phyloP scores from a whole-genome alignment of 352 stramenopile genomes.

The Albugo laibachii region DNA sequence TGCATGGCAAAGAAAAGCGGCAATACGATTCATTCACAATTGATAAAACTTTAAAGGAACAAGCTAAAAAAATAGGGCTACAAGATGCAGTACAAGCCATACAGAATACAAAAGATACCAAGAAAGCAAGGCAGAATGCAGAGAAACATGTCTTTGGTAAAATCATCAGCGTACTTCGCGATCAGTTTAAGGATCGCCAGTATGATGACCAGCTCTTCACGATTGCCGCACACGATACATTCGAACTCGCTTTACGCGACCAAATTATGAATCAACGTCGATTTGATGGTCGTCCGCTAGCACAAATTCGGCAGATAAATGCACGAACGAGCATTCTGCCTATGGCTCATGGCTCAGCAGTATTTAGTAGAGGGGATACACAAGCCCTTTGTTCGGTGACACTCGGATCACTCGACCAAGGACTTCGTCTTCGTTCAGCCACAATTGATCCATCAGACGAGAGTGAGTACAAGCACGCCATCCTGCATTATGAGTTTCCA shows the following conservation, averaged over 20 bases:
- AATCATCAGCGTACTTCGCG: constrained; percentile 29
- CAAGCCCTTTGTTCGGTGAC: constrained; percentile 82
- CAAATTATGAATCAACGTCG: constrained; percentile 26
- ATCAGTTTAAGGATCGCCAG: constrained; percentile 4
- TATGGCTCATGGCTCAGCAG: constrained; percentile 75
- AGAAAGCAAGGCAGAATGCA: constrained; percentile 35
- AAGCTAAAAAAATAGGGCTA: constrained; percentile 32
- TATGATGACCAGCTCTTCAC: constrained; percentile 30
- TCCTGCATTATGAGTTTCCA: constrained; percentile 98
- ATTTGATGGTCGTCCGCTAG: constrained; percentile 67
- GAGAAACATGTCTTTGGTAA: constrained; percentile 52
- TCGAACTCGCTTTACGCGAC: constrained; percentile 50
- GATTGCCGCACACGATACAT: constrained; percentile 53
- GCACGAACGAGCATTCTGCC: constrained; percentile 76
- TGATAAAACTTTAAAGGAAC: constrained; percentile 20
- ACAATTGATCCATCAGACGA: constrained; percentile 20
- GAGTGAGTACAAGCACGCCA: constrained; percentile 57
- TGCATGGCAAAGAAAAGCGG: constrained; percentile 51
- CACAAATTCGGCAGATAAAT: constrained; percentile 68
- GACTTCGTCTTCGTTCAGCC: constrained; percentile 41
- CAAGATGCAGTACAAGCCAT: constrained; percentile 21
- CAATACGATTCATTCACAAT: constrained; percentile 29
- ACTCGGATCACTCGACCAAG: constrained; percentile 58
- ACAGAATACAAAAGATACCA: constrained; percentile 16
- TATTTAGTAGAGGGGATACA: constrained; percentile 79